Percentiles rank a stretch among this genome's conserved stretches.
phyloP scores from a whole-genome alignment of 768 basidiomycete genomes.

The Serendipita sp. region DNA sequence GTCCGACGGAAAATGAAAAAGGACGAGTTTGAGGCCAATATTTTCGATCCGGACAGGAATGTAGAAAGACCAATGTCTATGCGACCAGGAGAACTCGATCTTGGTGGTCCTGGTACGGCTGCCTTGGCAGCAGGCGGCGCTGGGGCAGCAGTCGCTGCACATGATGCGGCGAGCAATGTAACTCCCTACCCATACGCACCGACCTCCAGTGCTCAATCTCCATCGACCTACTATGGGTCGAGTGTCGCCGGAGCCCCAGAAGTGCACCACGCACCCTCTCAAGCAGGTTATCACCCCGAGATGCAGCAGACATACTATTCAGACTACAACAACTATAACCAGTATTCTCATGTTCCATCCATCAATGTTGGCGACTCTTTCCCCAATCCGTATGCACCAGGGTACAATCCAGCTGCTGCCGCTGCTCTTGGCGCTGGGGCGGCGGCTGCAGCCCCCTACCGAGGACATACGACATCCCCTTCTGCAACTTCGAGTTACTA shows the following conservation, averaged over 20 bases:
- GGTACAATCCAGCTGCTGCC: neutral
- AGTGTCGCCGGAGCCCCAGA: neutral
- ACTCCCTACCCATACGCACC: neutral
- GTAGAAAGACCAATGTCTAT: constrained; percentile 4
- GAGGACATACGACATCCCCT: neutral
- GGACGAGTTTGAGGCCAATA: neutral
- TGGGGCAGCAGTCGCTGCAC: neutral
- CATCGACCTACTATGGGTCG: neutral
- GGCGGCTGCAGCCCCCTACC: neutral
- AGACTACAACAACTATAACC: neutral
- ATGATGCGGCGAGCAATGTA: neutral
- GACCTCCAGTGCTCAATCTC: neutral
- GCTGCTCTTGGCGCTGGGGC: neutral
- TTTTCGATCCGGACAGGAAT: neutral
- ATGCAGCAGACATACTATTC: neutral
- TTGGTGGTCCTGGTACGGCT: neutral
- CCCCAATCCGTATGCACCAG: neutral
- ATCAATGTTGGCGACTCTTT: neutral
- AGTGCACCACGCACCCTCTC: neutral
- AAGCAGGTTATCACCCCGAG: neutral
- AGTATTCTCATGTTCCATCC: neutral
- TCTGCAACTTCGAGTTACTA: neutral
- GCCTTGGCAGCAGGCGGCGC: neutral
- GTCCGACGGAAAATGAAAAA: neutral
- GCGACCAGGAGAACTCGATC: neutral